Evolutionary conservation across 2,329 filamentous ascomycete genomes (phyloP).

Genomic region (Trichoderma guizhouense): DNA sequence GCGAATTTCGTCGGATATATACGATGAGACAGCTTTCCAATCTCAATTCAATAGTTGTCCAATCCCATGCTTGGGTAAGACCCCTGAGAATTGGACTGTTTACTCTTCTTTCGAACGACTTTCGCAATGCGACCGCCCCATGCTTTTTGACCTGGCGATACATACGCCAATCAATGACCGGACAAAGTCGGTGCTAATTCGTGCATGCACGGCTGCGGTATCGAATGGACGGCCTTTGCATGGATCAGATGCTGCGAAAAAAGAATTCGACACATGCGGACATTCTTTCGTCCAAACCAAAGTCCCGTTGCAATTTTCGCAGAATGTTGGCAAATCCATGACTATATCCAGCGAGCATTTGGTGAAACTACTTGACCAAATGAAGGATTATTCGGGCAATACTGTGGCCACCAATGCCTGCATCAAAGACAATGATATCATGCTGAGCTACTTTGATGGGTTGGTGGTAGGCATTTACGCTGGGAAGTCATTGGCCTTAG

Average conservation of each 20-base stretch:
- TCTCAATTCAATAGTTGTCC: neutral
- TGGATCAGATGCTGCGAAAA: neutral
- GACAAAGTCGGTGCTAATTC: neutral
- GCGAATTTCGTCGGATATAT: neutral
- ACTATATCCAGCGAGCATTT: neutral
- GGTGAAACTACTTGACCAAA: neutral
- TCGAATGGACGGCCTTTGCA: neutral
- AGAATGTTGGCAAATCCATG: neutral
- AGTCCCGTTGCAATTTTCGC: neutral
- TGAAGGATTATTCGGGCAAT: neutral
- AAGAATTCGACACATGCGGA: neutral
- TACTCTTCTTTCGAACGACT: constrained; percentile 1
- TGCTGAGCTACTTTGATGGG: neutral
- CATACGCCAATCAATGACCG: neutral
- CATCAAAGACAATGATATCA: neutral
- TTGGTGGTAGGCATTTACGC: neutral
- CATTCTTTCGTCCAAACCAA: neutral
- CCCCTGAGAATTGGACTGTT: constrained; percentile 1
- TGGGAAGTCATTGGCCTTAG: neutral
- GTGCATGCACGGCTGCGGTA: neutral
- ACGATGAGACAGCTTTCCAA: neutral
- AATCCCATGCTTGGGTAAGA: neutral
- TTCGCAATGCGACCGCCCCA: constrained; percentile 1
- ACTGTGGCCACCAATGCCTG: neutral
- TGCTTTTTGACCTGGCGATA: constrained; percentile 6